These are phyloP conservation scores for Aureobasidium pullulans DNA, from an alignment of 2,329 filamentous ascomycete genomes.

Conservation along the genomic window DNA sequence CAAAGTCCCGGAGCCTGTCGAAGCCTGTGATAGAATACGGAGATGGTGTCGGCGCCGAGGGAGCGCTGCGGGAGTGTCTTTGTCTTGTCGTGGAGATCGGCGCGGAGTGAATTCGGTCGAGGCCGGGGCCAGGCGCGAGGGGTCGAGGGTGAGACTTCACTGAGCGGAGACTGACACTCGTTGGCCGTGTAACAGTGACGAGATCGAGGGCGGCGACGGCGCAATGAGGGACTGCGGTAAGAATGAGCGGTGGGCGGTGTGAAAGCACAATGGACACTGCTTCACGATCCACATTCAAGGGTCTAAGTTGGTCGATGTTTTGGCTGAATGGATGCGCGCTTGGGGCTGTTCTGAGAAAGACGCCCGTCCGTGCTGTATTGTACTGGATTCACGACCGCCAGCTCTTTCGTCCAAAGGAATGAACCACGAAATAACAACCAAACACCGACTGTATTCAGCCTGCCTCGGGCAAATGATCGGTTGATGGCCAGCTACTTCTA, in stretches of 20 bases:
- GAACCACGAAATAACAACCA: neutral
- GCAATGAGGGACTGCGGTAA: slow-evolving; percentile 10
- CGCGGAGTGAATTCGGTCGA: slow-evolving; percentile 9
- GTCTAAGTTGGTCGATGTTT: neutral
- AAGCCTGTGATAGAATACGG: neutral
- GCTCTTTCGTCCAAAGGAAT: neutral
- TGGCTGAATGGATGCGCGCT: neutral
- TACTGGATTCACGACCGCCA: neutral
- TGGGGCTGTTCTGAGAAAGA: neutral
- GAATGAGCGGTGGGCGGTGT: slow-evolving; percentile 3
- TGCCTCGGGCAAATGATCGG: neutral
- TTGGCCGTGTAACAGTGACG: neutral
- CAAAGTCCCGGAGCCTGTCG: neutral
- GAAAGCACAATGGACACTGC: neutral
- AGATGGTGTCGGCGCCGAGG: neutral
- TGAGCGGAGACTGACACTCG: neutral
- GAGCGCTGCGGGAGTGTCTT: neutral
- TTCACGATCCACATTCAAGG: neutral
- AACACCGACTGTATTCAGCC: neutral
- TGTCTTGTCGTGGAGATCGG: slow-evolving; percentile 3
- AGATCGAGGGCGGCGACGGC: neutral
- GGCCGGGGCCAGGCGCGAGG: neutral
- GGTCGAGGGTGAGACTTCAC: neutral
- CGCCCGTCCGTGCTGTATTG: neutral
- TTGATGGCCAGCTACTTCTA: neutral